Evolutionary conservation across 148 eudicot species (phyloP).

Genomic region (Polygonum maritimum): DNA sequence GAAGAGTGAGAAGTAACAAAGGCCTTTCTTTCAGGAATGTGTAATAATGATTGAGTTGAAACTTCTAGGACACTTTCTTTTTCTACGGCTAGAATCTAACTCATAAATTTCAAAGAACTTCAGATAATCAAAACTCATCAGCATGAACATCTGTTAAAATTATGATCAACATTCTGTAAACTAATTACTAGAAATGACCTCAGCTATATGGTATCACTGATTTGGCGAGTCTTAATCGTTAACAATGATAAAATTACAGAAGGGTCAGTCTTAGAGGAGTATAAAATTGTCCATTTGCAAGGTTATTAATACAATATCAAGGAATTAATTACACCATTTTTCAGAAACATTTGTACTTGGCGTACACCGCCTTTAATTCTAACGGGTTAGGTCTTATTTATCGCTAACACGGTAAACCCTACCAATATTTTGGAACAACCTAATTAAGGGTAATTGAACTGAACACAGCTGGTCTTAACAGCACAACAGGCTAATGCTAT

Average conservation of each 20-base stretch:
- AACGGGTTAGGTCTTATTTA: not conserved
- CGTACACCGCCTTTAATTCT: not conserved
- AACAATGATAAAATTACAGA: not conserved
- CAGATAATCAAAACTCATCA: not conserved
- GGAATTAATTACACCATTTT: not conserved
- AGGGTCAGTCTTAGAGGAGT: not conserved
- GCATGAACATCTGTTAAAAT: not conserved
- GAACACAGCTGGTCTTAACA: too few relatives aligned
- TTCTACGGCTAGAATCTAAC: not conserved
- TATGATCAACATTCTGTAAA: not conserved
- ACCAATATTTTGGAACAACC: not conserved
- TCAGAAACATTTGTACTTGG: not conserved
- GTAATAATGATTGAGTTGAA: not conserved
- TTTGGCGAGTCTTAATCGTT: not conserved
- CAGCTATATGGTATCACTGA: not conserved
- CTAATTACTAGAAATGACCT: not conserved
- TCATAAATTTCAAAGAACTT: not conserved
- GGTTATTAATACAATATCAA: not conserved
- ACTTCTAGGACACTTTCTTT: not conserved
- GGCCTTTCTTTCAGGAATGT: slow-evolving; percentile 1
- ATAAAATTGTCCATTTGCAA: not conserved
- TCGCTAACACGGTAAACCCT: not conserved
- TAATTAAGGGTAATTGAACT: too few relatives aligned
- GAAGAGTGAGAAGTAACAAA: not conserved
- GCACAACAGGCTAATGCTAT: too few relatives aligned